Evolutionary conservation across 331 rosid species (phyloP), one percentile per base, ranked within the genome.

Genomic region (Telfairia occidentalis): DNA sequence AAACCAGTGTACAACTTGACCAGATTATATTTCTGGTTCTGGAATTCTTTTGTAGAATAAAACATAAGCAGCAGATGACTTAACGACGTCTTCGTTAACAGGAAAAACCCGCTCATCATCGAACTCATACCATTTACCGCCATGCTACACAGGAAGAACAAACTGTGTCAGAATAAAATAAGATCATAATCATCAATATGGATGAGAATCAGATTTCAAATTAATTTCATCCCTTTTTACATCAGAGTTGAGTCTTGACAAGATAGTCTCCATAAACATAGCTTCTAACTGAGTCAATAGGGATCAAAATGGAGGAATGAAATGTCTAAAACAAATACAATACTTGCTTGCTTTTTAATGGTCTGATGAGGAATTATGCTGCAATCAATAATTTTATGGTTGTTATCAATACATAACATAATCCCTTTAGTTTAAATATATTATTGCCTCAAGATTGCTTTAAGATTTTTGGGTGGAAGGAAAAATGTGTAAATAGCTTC

Each of bases 41-140:
- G 78, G 77, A 57, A 83, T 79, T 85, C 89, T 90, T 78, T 82
- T 77, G 84, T 92, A 92, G 85, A 90, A 90, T 80, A 92, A 96
- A 78, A 92, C 90, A 79, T 92, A 90, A 2, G 98, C 98, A 54
- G 97, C 94, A 24, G 90, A 61, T 42, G 90, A 85, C 83, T 86
- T 89, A 28, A 89, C 75, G 50, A 40, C 71, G 18, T 89, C 94
- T 55, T 83, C 86, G 3, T 45, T 29, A 18, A 79, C 79, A 24
- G 84, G 73, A 46, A 32, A 48, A 80, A 90, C 98, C 77, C 85
- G 83, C 53, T 78, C 86, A 76, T 92, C 98, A 66, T 92, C 92
- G 61, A 92, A 92, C 82, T 89, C 97, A 11, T 83, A 89, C 97
- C 98, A 90, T 57, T 19, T 74, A 24, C 82, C 86, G 34, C 84